Evolutionary conservation across 2,329 filamentous ascomycete genomes (phyloP).

Genomic region (Juglanconis oblonga): DNA sequence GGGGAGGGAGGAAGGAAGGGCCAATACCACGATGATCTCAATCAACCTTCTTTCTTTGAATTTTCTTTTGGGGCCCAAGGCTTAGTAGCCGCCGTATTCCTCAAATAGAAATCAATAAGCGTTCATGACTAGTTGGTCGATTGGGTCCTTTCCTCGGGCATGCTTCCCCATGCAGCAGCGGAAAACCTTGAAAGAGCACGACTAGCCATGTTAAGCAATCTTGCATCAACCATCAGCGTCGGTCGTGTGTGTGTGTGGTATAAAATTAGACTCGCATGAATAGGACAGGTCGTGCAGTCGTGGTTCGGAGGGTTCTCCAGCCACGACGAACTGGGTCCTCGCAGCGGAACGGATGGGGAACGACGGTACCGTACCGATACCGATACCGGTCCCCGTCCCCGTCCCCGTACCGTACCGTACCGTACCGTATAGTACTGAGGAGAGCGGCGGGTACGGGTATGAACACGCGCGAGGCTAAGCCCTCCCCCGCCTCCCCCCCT

Average conservation of each 20-base stretch:
- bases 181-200: not conserved
- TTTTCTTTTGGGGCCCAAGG: not conserved
- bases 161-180: not conserved
- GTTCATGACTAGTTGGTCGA: not conserved
- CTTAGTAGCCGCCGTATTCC: not conserved
- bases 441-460: no score
- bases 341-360: not conserved
- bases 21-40: not conserved
- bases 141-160: not conserved
- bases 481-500: no score
- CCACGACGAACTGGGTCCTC: not conserved
- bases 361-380: not conserved
- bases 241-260: no score
- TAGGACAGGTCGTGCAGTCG: not conserved
- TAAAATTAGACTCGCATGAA: slow-evolving; percentile 1
- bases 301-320: not conserved
- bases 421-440: no score
- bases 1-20: not conserved
- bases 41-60: not conserved
- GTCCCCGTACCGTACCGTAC: no score
- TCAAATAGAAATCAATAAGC: not conserved
- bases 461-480: no score
- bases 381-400: no score
- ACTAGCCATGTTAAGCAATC: not conserved
- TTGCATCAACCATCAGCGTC: no score